Evolutionary conservation across 2,329 filamentous ascomycete genomes (phyloP), one percentile per base, ranked within the genome.

Genomic region (Periconia sp.): DNA sequence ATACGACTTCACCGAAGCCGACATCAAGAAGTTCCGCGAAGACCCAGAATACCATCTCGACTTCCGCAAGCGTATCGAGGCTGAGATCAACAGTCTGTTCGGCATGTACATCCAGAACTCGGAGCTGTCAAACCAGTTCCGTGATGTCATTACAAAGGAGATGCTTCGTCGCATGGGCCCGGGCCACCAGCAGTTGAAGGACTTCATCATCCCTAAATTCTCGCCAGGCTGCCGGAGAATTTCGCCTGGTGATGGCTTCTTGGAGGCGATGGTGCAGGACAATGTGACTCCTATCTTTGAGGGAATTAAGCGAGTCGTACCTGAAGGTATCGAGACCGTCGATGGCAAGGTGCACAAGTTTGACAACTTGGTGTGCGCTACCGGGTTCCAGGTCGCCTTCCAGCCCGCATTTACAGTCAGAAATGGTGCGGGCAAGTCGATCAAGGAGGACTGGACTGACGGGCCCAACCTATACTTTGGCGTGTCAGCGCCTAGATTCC

Each of bases 21-120:
- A 84, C 36, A 75, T 76, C 11, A 73, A 81, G n/a, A 74, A 76
- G 0, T 87, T 87, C 62, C 55, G 54, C 3, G 72, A 79, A 31
- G 74, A 89, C 51, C 82, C 85, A 0, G 72, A 81, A 3, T 74
- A 76, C 35, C 65, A 75, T 21, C 68, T 87, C 13, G 69, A 73
- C 44, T 77, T 76, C 50, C 70, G 74, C 40, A 77, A 75, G 55
- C 67, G 71, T 43, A 70, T 78, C 41, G 75, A 78, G 44, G 70
- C 71, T 25, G 75, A 77, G 44, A 70, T 82, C 23, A 81, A 80
- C 51, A 71, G 73, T 23, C 63, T 76, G 3, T 82, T 81, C 63
- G 74, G 75, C 34, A 76, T 80, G 62, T 79, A 79, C 52, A 66
- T 75, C 42, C 77, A 77, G 52, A 71, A 71, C 17, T 73, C 71